Percentiles rank a stretch among this genome's conserved stretches.
These are phyloP conservation scores for Huntiella decipiens DNA, from an alignment of 2,329 filamentous ascomycete genomes.

Conservation along the genomic window DNA sequence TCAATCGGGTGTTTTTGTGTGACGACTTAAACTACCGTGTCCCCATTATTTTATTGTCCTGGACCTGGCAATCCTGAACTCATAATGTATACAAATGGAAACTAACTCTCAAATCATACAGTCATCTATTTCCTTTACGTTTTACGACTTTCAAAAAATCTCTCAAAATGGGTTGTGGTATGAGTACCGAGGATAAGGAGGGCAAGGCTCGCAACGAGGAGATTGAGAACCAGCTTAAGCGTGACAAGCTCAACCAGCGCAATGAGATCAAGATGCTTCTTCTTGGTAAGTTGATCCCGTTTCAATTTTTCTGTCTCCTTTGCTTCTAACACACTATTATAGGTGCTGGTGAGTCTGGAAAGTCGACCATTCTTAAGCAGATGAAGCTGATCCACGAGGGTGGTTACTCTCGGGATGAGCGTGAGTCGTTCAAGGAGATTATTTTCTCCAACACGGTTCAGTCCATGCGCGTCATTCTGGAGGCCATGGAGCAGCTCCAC, in stretches of 20 bases:
- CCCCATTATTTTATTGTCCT: too few species aligned
- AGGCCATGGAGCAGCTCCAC: slow-evolving; percentile 50
- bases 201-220: slow-evolving; percentile 99
- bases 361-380: slow-evolving; percentile 94
- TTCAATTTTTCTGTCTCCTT: not conserved
- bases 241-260: slow-evolving; percentile 94
- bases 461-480: slow-evolving; percentile 50
- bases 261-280: slow-evolving; percentile 99
- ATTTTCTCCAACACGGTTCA: slow-evolving; percentile 54
- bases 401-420: slow-evolving; percentile 83
- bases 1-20: too few species aligned
- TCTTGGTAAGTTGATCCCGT: slow-evolving; percentile 44
- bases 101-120: not conserved
- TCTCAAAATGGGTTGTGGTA: slow-evolving; percentile 89
- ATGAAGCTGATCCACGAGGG: slow-evolving; percentile 99
- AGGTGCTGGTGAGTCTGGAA: slow-evolving; percentile 88
- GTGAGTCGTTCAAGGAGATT: slow-evolving; percentile 51
- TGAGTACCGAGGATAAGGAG: slow-evolving; percentile 99
- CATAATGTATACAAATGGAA: too few species aligned
- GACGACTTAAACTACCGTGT: too few species aligned
- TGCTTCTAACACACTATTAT: slow-evolving; percentile 6
- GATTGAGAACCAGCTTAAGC: slow-evolving; percentile 98
- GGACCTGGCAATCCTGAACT: too few species aligned
- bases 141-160: slow-evolving; percentile 3
- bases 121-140: not conserved